Conservation (phyloP, 164 flowering plant genomes). For the Chimonanthus praecox region DNA sequence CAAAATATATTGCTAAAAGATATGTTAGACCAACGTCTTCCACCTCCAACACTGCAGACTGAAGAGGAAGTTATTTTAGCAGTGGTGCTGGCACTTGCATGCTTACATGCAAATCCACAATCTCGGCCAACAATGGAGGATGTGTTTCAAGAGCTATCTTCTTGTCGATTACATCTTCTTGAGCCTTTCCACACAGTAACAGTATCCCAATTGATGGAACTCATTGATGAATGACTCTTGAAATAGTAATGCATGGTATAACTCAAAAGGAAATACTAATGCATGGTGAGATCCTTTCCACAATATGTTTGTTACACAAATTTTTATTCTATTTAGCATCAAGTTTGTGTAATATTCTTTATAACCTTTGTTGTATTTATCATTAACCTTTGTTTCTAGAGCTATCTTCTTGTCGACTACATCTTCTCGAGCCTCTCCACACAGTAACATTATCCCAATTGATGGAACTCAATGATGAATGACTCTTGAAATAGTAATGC, state of each 20-base stretch:
- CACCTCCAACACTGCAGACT: conserved; percentile 15
- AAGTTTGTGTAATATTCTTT: too few relatives aligned
- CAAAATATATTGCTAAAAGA: not conserved
- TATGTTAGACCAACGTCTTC: conserved; percentile 8
- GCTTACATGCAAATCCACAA: conserved; percentile 39
- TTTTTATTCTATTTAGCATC: too few relatives aligned
- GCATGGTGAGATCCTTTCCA: too few relatives aligned
- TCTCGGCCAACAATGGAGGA: conserved; percentile 52
- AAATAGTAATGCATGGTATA: too few relatives aligned
- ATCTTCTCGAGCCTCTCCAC: conserved; percentile 14
- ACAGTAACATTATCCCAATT: conserved; percentile 20
- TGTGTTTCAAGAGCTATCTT: conserved; percentile 42
- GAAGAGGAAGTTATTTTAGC: conserved; percentile 41
- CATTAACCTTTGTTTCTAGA: conserved; percentile 5
- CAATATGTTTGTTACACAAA: too few relatives aligned
- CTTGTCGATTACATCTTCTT: conserved; percentile 7
- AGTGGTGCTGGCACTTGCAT: conserved; percentile 40
- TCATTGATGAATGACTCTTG: not conserved
- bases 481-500: too few relatives aligned
- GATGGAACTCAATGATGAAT: not conserved
- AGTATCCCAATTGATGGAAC: conserved; percentile 10
- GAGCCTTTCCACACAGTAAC: conserved; percentile 23
- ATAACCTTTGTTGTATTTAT: too few relatives aligned
- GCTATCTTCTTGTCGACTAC: conserved; percentile 24
- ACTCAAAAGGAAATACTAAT: too few relatives aligned